A percentile compares a stretch with the other conserved stretches of the same genome.
These are phyloP conservation scores for Sugiyamaella smithiae DNA, from an alignment of 805 yeast species.

Conservation along the genomic window DNA sequence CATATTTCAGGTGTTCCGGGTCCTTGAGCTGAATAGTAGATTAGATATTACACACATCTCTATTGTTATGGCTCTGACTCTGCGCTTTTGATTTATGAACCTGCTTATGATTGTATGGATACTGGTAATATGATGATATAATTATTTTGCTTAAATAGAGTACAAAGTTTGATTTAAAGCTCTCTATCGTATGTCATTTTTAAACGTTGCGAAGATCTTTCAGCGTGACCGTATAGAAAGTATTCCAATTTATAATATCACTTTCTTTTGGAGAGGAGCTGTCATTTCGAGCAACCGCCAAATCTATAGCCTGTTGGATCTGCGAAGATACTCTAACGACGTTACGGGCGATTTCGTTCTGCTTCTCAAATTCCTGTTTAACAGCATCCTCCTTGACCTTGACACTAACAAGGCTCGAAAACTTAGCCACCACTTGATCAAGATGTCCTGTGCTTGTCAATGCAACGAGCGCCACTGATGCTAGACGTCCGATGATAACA, in stretches of 20 bases:
- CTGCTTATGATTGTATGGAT: too few relatives aligned
- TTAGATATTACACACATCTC: too few relatives aligned
- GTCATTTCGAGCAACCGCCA: constrained; percentile 9
- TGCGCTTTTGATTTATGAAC: too few relatives aligned
- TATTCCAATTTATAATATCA: constrained; percentile 17
- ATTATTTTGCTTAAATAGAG: too few relatives aligned
- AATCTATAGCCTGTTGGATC: constrained; percentile 20
- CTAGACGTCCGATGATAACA: constrained; percentile 42
- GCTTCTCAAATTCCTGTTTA: constrained; percentile 62
- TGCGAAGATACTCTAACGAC: constrained; percentile 37
- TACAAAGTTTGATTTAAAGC: too few relatives aligned
- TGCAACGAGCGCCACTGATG: constrained; percentile 33
- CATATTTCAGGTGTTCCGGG: constrained; percentile 18
- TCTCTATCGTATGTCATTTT: too few relatives aligned
- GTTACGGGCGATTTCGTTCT: constrained; percentile 42
- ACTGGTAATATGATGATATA: too few relatives aligned
- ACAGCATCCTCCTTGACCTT: constrained; percentile 59
- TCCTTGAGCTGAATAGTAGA: too few relatives aligned
- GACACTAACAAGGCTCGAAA: constrained; percentile 43
- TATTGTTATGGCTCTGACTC: too few relatives aligned
- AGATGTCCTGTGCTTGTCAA: constrained; percentile 21
- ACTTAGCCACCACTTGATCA: constrained; percentile 35
- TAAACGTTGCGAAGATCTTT: neutral
- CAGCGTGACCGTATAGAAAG: constrained; percentile 5
- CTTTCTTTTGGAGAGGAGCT: constrained; percentile 18